These are phyloP conservation scores for Prunus campanulata DNA, from an alignment of 306 rosid genomes.

Conservation along the genomic window DNA sequence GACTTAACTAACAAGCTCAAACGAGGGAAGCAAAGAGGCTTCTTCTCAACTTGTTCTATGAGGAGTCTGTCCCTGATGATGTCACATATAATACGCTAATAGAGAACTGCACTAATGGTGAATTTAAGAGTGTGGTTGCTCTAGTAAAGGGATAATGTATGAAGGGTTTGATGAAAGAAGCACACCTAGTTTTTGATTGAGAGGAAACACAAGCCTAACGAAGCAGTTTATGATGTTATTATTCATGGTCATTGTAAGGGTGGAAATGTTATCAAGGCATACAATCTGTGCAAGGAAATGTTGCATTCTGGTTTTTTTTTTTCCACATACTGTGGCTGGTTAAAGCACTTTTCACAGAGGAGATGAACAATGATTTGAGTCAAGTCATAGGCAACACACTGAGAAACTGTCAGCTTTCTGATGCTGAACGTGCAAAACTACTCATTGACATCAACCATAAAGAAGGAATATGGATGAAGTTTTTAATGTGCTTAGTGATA, in stretches of 20 bases:
- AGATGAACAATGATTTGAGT: conserved; percentile 60
- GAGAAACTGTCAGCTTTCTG: conserved; percentile 58
- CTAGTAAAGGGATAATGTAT: too few species aligned
- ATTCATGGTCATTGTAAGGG: too few species aligned
- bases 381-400: conserved; percentile 45
- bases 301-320: conserved; percentile 53
- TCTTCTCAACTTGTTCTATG: conserved; percentile 30
- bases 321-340: conserved; percentile 66
- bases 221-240: too few species aligned
- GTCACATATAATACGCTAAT: too few species aligned
- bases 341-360: conserved; percentile 58
- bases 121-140: too few species aligned
- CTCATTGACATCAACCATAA: conserved; percentile 63
- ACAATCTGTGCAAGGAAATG: conserved; percentile 61
- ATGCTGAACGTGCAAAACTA: conserved; percentile 67
- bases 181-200: too few species aligned
- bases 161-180: too few species aligned
- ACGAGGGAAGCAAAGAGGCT: conserved; percentile 84
- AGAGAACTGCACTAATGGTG: too few species aligned
- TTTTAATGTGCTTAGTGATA: conserved; percentile 64
- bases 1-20: conserved; percentile 73
- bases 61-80: too few species aligned
- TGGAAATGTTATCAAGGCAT: neutral
- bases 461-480: conserved; percentile 91
- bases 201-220: too few species aligned